Conservation (phyloP, 176 grass and related monocot species). For the Lolium perenne region DNA sequence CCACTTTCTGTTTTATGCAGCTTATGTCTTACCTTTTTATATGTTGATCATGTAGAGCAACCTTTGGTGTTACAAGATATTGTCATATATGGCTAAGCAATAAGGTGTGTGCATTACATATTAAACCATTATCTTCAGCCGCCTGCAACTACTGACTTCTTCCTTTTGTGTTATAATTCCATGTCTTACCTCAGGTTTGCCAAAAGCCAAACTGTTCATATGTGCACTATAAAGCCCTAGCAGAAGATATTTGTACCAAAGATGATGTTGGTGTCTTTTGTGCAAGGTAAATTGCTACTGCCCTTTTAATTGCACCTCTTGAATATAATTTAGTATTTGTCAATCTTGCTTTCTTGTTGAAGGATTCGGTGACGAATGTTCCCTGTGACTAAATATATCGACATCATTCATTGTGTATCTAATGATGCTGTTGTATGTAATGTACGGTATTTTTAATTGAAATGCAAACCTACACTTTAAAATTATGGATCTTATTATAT, state of each 20-base stretch:
- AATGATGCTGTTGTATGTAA: neutral
- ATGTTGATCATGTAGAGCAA: slow-evolving; percentile 58
- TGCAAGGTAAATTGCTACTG: slow-evolving; percentile 45
- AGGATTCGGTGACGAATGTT: neutral
- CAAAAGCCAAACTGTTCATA: slow-evolving; percentile 66
- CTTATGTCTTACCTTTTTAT: slow-evolving; percentile 35
- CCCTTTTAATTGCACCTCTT: neutral
- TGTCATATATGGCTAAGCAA: slow-evolving; percentile 71
- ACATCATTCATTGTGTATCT: slow-evolving; percentile 8
- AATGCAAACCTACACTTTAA: neutral
- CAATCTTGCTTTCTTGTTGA: slow-evolving; percentile 26
- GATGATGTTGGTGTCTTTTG: slow-evolving; percentile 64
- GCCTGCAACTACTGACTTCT: slow-evolving; percentile 21
- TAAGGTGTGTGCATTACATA: slow-evolving; percentile 49
- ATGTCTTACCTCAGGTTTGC: slow-evolving; percentile 50
- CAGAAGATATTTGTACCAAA: slow-evolving; percentile 71
- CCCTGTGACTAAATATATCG: slow-evolving; percentile 6
- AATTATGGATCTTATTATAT: neutral
- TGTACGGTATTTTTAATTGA: neutral
- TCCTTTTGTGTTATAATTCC: slow-evolving; percentile 35
- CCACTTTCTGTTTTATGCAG: neutral
- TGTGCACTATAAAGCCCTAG: slow-evolving; percentile 55
- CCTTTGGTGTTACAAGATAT: slow-evolving; percentile 77
- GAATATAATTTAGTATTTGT: neutral
- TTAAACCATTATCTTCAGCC: slow-evolving; percentile 6